phyloP scores from a whole-genome alignment of 768 basidiomycete genomes.

The Agaricus blazei region DNA sequence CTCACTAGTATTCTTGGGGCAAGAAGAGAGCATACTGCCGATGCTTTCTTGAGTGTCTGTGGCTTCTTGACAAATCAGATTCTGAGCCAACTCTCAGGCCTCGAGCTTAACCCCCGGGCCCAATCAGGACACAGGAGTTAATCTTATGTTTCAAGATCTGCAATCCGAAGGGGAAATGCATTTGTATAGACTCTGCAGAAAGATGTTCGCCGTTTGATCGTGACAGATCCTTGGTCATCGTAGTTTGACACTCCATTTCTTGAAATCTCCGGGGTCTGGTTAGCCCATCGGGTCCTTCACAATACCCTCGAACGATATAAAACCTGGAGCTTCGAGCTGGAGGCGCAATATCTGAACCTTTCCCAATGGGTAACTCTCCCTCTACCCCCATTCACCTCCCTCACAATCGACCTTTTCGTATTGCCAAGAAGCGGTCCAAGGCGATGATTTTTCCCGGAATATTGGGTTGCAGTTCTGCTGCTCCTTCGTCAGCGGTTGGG shows the following conservation, averaged over 20 bases:
- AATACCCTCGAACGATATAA: not conserved
- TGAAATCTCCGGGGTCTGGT: not conserved
- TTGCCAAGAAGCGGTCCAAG: constrained; percentile 1
- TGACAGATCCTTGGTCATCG: constrained; percentile 17
- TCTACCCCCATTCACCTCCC: constrained; percentile 5
- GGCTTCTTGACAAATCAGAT: too few species aligned
- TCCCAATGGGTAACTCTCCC: constrained; percentile 12
- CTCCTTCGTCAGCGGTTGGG: constrained; percentile 4
- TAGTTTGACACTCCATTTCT: not conserved
- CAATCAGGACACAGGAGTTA: too few species aligned
- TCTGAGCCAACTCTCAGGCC: too few species aligned
- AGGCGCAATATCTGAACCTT: not conserved
- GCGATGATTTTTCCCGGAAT: constrained; percentile 5
- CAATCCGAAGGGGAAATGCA: too few species aligned
- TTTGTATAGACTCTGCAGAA: not conserved
- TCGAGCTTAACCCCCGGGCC: too few species aligned
- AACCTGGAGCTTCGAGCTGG: not conserved
- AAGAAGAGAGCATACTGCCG: too few species aligned
- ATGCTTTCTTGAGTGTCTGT: too few species aligned
- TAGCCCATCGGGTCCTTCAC: not conserved
- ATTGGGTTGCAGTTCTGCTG: constrained; percentile 10
- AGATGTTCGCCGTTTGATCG: constrained; percentile 22
- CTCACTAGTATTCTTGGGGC: too few species aligned
- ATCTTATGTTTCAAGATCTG: too few species aligned
- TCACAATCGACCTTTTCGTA: not conserved